Conservation (phyloP, 2,329 filamentous ascomycete genomes). For the Podosphaera aphanis region DNA sequence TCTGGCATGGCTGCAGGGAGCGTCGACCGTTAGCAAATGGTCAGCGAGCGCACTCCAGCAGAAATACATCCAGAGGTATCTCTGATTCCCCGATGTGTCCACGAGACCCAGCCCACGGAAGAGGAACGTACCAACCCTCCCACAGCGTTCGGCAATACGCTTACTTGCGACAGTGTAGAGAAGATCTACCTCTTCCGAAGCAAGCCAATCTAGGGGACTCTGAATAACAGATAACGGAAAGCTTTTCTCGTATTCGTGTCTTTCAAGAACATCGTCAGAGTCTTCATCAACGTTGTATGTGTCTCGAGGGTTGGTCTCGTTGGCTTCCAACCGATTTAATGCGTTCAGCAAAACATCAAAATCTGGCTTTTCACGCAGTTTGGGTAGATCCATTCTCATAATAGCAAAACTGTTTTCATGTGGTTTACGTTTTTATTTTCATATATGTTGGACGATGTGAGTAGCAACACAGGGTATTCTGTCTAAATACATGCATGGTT, state of each 20-base stretch:
- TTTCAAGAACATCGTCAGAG: slow-evolving; percentile 15
- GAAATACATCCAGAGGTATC: background rate
- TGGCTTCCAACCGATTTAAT: background rate
- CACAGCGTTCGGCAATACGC: slow-evolving; percentile 66
- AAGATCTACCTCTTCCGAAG: slow-evolving; percentile 39
- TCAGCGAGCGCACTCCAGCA: background rate
- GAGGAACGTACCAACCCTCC: slow-evolving; percentile 33
- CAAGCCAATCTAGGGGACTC: slow-evolving; percentile 45
- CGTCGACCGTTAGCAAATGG: background rate
- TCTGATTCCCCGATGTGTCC: background rate
- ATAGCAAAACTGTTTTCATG: too few relatives aligned
- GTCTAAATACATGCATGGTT: too few relatives aligned
- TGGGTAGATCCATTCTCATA: background rate
- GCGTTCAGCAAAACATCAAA: background rate
- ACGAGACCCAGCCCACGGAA: background rate
- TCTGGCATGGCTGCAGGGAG: slow-evolving; percentile 37
- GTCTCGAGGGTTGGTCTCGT: background rate
- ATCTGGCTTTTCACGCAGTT: background rate
- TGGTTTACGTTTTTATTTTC: too few relatives aligned
- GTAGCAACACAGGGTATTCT: too few relatives aligned
- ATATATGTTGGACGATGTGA: too few relatives aligned
- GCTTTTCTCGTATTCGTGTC: slow-evolving; percentile 28
- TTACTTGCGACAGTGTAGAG: slow-evolving; percentile 62
- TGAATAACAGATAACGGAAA: slow-evolving; percentile 50
- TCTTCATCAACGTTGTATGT: slow-evolving; percentile 38